Conservation (phyloP, 192 early-diverging fungal species). For the Umbelopsis sp. region DNA sequence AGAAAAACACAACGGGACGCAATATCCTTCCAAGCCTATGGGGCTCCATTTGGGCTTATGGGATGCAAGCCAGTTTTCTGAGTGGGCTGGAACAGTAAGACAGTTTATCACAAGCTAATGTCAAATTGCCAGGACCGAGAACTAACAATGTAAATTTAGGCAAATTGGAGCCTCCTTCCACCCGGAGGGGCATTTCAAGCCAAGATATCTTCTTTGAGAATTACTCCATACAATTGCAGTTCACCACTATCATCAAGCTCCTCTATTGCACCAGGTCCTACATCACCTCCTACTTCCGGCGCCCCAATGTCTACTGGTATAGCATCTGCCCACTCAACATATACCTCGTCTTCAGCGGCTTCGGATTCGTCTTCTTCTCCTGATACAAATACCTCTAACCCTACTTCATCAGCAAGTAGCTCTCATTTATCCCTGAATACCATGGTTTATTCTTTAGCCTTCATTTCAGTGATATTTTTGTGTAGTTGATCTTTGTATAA, state of each 20-base stretch:
- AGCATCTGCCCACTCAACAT: not conserved
- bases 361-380: no score
- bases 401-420: no score
- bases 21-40: conserved; percentile 6
- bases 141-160: not conserved
- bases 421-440: no score
- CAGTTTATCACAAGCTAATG: no score
- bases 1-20: conserved; percentile 33
- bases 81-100: conserved; percentile 3
- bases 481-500: no score
- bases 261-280: not conserved
- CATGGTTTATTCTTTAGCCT: no score
- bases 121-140: no score
- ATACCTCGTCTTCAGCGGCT: not conserved
- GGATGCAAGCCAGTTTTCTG: conserved; percentile 17
- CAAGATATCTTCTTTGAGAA: not conserved
- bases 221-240: conserved; percentile 1
- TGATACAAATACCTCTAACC: no score
- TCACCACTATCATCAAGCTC: not conserved
- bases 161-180: not conserved
- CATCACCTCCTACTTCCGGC: not conserved
- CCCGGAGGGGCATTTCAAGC: not conserved
- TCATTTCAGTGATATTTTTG: no score
- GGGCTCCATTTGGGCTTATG: conserved; percentile 14
- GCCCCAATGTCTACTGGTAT: not conserved